Evolutionary conservation across 768 basidiomycete species (phyloP).

Genomic region (Polyporus arcularius): DNA sequence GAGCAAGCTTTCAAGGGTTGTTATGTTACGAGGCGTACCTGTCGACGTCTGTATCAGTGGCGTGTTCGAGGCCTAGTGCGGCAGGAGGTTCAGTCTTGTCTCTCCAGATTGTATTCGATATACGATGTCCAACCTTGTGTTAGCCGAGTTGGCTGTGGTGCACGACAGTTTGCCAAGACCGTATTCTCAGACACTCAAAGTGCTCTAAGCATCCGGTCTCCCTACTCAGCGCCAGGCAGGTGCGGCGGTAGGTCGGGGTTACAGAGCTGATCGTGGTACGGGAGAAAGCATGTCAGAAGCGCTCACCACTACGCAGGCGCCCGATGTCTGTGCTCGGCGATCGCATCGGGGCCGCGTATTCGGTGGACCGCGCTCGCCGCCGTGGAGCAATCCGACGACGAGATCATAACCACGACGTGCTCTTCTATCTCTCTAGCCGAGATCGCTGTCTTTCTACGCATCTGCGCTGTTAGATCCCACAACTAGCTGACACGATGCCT

Average conservation of each 20-base stretch:
- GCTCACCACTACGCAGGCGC: constrained; percentile 3
- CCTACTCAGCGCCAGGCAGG: not conserved
- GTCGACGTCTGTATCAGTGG: not conserved
- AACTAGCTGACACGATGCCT: constrained; percentile 18
- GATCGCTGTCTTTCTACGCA: not conserved
- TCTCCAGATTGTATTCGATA: not conserved
- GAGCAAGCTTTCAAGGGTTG: not conserved
- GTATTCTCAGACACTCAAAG: no score
- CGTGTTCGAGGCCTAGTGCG: not conserved
- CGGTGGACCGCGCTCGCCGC: constrained; percentile 3
- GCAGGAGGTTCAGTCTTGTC: not conserved
- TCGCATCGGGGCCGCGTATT: not conserved
- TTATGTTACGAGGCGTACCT: not conserved
- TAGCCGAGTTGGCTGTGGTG: not conserved
- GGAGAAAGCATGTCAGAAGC: not conserved
- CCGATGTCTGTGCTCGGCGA: not conserved
- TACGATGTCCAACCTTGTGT: not conserved
- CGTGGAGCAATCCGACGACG: constrained; percentile 4
- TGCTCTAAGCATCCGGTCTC: not conserved
- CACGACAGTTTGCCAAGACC: not conserved
- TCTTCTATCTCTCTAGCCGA: not conserved
- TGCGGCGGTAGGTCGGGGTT: not conserved
- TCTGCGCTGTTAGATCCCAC: not conserved
- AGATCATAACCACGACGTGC: not conserved
- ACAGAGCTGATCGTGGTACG: not conserved